Evolutionary conservation across 176 grass and related monocot species (phyloP).

Genomic region (Typha latifolia): DNA sequence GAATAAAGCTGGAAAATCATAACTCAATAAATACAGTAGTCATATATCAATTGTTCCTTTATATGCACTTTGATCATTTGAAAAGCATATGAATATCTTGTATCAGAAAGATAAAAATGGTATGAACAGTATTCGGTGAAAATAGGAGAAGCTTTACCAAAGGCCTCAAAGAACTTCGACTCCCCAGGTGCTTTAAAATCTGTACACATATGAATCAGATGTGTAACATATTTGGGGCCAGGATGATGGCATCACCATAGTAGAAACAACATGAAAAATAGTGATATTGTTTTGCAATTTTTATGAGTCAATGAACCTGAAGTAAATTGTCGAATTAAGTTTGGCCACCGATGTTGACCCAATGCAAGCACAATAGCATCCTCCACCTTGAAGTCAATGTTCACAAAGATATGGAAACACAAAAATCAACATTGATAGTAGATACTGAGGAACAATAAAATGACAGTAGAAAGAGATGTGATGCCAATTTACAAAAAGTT

Average conservation of each 20-base stretch:
- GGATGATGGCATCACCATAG: neutral
- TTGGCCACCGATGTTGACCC: constrained; percentile 76
- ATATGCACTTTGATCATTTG: neutral
- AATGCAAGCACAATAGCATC: constrained; percentile 92
- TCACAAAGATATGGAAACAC: neutral
- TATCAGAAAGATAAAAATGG: neutral
- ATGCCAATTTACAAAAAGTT: neutral
- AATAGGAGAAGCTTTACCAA: constrained; percentile 42
- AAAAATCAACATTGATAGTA: neutral
- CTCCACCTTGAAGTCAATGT: constrained; percentile 62
- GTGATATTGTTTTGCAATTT: neutral
- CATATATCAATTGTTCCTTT: neutral
- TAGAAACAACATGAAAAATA: neutral
- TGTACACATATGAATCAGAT: constrained; percentile 20
- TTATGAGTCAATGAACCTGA: constrained; percentile 49
- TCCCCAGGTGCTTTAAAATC: constrained; percentile 96
- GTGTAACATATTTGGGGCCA: neutral
- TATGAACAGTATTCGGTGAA: no score
- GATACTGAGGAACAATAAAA: neutral
- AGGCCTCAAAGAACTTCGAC: constrained; percentile 90
- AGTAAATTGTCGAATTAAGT: constrained; percentile 81
- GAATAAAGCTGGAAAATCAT: neutral
- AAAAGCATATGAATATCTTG: neutral
- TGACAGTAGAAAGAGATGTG: neutral
- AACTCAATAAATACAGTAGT: neutral